Evolutionary conservation across 2,329 filamentous ascomycete genomes (phyloP).

Genomic region (Stachybotrys chartarum): DNA sequence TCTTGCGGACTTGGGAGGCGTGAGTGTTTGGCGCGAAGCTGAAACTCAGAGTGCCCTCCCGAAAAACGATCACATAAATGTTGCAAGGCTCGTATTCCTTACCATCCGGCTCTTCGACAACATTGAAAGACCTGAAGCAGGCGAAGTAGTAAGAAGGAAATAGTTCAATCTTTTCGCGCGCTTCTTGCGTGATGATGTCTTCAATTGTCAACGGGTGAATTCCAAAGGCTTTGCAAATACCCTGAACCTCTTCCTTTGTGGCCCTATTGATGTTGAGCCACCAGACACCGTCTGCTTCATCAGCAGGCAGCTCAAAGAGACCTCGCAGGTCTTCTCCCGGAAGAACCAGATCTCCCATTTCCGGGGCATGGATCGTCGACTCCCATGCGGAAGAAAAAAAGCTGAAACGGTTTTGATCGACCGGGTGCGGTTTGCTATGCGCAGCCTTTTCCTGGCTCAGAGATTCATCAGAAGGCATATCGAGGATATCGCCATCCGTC

Average conservation of each 20-base stretch:
- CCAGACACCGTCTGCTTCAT: constrained; percentile 77
- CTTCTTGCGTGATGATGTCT: constrained; percentile 91
- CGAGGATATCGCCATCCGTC: constrained; percentile 49
- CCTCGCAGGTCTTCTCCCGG: constrained; percentile 86
- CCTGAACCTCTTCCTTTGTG: constrained; percentile 78
- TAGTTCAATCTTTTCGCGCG: constrained; percentile 95
- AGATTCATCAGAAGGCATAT: constrained; percentile 41
- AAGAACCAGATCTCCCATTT: constrained; percentile 80
- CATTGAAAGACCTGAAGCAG: constrained; percentile 87
- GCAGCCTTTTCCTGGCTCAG: constrained; percentile 38
- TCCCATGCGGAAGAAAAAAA: constrained; percentile 96
- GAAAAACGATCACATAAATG: constrained; percentile 94
- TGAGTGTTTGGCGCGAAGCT: constrained; percentile 85
- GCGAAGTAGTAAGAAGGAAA: constrained; percentile 98
- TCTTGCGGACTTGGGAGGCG: constrained; percentile 79
- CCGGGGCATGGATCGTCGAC: constrained; percentile 83
- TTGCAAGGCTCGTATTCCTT: constrained; percentile 92
- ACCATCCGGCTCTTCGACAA: constrained; percentile 68
- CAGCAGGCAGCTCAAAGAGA: constrained; percentile 64
- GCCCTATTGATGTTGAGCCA: constrained; percentile 94
- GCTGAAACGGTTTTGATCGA: constrained; percentile 76
- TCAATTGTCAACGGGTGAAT: constrained; percentile 94
- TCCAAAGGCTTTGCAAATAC: constrained; percentile 88
- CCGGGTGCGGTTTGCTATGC: constrained; percentile 29
- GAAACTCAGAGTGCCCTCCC: constrained; percentile 90